A percentile compares a stretch with the other conserved stretches of the same genome.
Conservation (phyloP, 2,329 filamentous ascomycete genomes). For the Pseudogymnoascus sp. region DNA sequence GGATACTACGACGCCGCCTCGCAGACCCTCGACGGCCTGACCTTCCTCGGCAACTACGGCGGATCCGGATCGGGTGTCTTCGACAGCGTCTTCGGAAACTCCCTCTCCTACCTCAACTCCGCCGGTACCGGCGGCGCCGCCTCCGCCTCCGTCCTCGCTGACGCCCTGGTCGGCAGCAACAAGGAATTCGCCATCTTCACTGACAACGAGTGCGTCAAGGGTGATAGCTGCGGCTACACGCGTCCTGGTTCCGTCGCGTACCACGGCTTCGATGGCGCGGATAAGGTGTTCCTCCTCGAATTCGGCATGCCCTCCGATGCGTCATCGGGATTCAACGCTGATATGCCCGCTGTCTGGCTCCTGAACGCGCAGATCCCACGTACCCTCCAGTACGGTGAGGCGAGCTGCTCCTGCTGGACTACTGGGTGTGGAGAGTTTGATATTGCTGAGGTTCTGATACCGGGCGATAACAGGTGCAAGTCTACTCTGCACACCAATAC, state of each 20-base stretch:
- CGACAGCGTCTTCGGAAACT: conserved; percentile 46
- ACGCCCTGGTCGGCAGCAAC: conserved; percentile 39
- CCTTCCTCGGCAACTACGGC: conserved; percentile 50
- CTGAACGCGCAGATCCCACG: conserved; percentile 66
- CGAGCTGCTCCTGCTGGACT: conserved; percentile 67
- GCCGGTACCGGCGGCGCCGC: conserved; percentile 38
- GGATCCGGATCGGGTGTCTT: conserved; percentile 46
- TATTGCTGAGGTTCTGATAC: conserved; percentile 60
- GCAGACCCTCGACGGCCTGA: conserved; percentile 40
- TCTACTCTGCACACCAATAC: conserved; percentile 59
- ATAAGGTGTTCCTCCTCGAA: conserved; percentile 66
- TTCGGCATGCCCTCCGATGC: conserved; percentile 62
- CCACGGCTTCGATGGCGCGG: conserved; percentile 60
- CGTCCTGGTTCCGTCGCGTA: conserved; percentile 41
- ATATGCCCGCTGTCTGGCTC: conserved; percentile 70
- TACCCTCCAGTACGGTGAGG: conserved; percentile 56
- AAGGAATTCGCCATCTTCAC: conserved; percentile 44
- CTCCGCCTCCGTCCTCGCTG: conserved; percentile 40
- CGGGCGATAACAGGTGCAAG: conserved; percentile 58
- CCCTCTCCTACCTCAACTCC: conserved; percentile 44
- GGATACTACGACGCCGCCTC: conserved; percentile 38
- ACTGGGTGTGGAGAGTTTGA: conserved; percentile 68
- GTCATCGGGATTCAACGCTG: conserved; percentile 41
- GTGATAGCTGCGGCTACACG: conserved; percentile 37
- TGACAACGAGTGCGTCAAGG: conserved; percentile 38